Evolutionary conservation across 1,284 basidiomycete genomes (phyloP).

Genomic region (Apiotrichum gracile): DNA sequence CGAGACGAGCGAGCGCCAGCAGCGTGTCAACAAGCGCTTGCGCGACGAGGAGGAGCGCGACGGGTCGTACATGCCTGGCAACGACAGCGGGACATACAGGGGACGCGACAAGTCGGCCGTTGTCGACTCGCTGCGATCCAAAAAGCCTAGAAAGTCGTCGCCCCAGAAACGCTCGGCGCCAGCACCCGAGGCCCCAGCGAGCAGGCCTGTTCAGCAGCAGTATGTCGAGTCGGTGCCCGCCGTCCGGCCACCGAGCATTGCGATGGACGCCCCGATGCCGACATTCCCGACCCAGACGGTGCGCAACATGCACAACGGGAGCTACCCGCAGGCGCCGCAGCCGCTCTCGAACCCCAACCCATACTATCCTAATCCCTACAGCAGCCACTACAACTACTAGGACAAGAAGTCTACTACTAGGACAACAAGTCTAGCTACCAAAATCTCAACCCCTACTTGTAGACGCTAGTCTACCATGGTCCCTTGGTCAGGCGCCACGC

Average conservation of each 20-base stretch:
- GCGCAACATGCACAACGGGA: not conserved
- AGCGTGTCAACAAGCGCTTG: slow-evolving; percentile 3
- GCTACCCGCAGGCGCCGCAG: no score
- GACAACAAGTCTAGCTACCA: no score
- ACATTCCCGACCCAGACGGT: not conserved
- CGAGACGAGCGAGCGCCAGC: not conserved
- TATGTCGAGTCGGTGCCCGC: not conserved
- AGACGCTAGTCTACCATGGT: no score
- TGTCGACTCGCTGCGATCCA: slow-evolving; percentile 3
- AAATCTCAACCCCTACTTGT: no score
- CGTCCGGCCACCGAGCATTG: not conserved
- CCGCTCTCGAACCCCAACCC: no score
- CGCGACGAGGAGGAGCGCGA: slow-evolving; percentile 17
- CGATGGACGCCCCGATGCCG: slow-evolving; percentile 10
- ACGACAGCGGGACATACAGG: no score
- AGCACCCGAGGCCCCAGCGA: not conserved
- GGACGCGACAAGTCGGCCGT: slow-evolving; percentile 3
- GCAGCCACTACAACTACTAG: no score
- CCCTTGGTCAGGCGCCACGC: no score
- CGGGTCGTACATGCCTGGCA: not conserved
- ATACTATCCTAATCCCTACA: no score
- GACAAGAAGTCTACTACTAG: no score
- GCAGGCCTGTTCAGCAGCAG: not conserved
- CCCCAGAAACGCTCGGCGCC: not conserved
- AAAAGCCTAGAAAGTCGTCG: not conserved